phyloP scores from a whole-genome alignment of 2,329 filamentous ascomycete species.

The Pseudodiploospora longispora region DNA sequence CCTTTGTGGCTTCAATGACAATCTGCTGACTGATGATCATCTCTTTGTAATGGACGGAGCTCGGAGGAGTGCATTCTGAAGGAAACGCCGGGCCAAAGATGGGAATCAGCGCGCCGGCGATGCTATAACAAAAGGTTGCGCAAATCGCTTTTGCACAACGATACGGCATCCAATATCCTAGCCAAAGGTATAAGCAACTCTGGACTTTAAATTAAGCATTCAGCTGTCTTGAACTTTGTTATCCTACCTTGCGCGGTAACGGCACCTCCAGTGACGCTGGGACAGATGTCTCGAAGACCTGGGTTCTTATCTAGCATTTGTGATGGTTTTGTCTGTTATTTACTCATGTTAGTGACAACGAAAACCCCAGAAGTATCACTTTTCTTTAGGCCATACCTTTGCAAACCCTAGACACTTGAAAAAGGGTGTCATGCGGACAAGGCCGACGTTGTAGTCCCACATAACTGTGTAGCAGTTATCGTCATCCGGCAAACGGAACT shows the following conservation, averaged over 20 bases:
- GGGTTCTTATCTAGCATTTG: constrained; percentile 73
- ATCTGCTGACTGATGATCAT: constrained; percentile 58
- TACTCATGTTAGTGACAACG: not conserved
- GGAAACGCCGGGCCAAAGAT: constrained; percentile 83
- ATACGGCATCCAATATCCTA: constrained; percentile 96
- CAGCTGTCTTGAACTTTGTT: not conserved
- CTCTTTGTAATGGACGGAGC: constrained; percentile 54
- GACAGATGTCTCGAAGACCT: constrained; percentile 79
- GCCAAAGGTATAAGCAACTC: constrained; percentile 8
- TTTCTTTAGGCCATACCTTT: constrained; percentile 52
- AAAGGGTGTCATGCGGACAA: constrained; percentile 88
- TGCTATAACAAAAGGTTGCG: constrained; percentile 78
- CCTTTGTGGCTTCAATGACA: constrained; percentile 39
- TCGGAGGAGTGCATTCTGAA: constrained; percentile 56
- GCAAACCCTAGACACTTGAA: constrained; percentile 85
- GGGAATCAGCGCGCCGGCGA: constrained; percentile 79
- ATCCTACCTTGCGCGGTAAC: constrained; percentile 76
- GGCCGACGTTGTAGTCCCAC: constrained; percentile 95
- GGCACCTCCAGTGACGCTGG: constrained; percentile 90
- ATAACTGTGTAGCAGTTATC: constrained; percentile 67
- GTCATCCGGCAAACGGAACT: constrained; percentile 62
- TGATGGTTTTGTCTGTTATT: constrained; percentile 68
- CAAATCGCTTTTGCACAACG: constrained; percentile 79
- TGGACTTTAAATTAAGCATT: not conserved
- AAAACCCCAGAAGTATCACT: constrained; percentile 9